Evolutionary conservation across 2,329 filamentous ascomycete genomes (phyloP).

Genomic region (Cladosporium cucumerinum): DNA sequence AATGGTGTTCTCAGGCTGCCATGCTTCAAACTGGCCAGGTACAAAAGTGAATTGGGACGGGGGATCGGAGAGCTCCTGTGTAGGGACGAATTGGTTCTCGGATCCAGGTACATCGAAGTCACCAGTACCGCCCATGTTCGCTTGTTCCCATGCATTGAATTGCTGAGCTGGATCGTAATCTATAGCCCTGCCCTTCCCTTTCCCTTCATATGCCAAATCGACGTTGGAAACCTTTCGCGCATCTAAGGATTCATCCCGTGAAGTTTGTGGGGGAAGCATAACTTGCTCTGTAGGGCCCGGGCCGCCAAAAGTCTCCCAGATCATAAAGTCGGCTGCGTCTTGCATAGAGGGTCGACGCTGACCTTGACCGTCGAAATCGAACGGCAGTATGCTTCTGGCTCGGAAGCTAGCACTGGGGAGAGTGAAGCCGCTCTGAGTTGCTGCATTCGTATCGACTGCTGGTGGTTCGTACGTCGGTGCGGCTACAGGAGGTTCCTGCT

Average conservation of each 20-base stretch:
- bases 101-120: background rate
- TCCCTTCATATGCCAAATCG: background rate
- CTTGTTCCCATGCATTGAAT: background rate
- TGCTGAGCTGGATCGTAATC: slow-evolving; percentile 1
- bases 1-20: background rate
- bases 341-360: slow-evolving; percentile 14
- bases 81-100: background rate
- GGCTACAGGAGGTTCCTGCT: background rate
- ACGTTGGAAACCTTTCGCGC: background rate
- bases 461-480: background rate
- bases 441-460: background rate
- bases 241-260: background rate
- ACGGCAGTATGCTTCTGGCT: background rate
- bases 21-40: background rate
- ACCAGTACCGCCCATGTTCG: background rate
- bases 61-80: background rate
- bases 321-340: slow-evolving; percentile 8
- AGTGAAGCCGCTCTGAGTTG: background rate
- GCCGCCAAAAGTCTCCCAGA: slow-evolving; percentile 13
- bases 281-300: slow-evolving; percentile 5
- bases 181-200: slow-evolving; percentile 12
- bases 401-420: background rate
- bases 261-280: slow-evolving; percentile 11
- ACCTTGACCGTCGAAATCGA: background rate
- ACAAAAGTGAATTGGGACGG: background rate